Base-by-base conservation (phyloP, 495 filamentous ascomycete species). In the Geopyxis carbonaria region DNA sequence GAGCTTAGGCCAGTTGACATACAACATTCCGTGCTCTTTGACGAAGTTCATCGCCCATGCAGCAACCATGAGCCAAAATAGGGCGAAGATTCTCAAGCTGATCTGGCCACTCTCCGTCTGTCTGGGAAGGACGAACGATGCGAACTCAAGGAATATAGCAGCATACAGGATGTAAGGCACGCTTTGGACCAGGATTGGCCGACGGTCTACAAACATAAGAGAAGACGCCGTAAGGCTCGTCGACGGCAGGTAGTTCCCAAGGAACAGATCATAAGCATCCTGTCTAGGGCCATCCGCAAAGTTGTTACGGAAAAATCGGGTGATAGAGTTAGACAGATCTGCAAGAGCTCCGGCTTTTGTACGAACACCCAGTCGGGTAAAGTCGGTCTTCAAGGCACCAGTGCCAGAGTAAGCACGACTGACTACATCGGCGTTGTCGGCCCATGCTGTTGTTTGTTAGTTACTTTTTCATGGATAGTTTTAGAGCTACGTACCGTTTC, bases 1-100 rank as follows among this genome's bases (percentile, higher is more conserved):
- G 4, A 97, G 70, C 55, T 89, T 93, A 13, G 89, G 89, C 89
- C 89, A 97, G 60, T 87, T 91, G 21, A 97, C 89, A 57, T 82
- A 97, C 36, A 97, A 69, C 67, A 89, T 84, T 28, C 91, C 91
- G 57, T 92, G 78, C 14, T 51, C 67, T 31, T 70, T 61, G 28
- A 95, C 75, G 50, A 95, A 95, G 33, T 66, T 62, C 31, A 72
- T 59, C 40, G 69, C 72, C 70, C 76, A 93, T 18, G 53, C 66
- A 3, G 69, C 74, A 5, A 92, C 63, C 0, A 67, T 49, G 1
- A 81, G 51, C 72, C 78, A 93, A 44, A 84, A 67, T 7, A 92
- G 37, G 30, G 79, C 68, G 42, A 93, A 83, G 5, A 93, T 29
- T 13, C 83, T 63, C 49, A 93, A 58, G 9, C 83, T 82, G 67